These are phyloP conservation scores for Castanospermum australe DNA, from an alignment of 306 rosid genomes.

Conservation along the genomic window DNA sequence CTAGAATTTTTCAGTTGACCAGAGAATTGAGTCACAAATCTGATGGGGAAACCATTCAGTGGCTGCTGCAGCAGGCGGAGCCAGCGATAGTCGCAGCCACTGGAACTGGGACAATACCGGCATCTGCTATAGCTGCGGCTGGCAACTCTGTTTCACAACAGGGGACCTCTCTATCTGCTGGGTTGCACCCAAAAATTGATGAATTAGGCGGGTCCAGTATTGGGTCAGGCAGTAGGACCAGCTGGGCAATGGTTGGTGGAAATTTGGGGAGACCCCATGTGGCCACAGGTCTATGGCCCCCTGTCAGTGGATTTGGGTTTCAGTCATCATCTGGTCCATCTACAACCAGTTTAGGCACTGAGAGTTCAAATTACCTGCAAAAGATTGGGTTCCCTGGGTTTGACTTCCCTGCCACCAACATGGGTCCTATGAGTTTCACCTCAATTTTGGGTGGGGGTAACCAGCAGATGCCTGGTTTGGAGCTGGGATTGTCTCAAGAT, in stretches of 20 bases:
- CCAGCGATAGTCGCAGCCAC: slow-evolving; percentile 90
- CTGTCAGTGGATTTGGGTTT: slow-evolving; percentile 67
- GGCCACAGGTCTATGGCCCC: slow-evolving; percentile 76
- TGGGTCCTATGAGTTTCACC: slow-evolving; percentile 90
- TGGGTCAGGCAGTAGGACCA: slow-evolving; percentile 71
- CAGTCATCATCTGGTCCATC: slow-evolving; percentile 66
- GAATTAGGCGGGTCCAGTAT: slow-evolving; percentile 63
- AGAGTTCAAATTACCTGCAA: slow-evolving; percentile 71
- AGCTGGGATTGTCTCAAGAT: slow-evolving; percentile 89
- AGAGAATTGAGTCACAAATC: slow-evolving; percentile 97
- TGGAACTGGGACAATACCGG: slow-evolving; percentile 90
- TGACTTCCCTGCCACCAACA: slow-evolving; percentile 68
- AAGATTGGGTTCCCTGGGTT: slow-evolving; percentile 80
- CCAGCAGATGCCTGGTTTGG: slow-evolving; percentile 85
- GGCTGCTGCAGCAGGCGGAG: slow-evolving; percentile 92
- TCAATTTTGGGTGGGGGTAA: slow-evolving; percentile 73
- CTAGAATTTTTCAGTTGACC: slow-evolving; percentile 88
- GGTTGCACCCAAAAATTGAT: slow-evolving; percentile 66
- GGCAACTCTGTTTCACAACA: slow-evolving; percentile 64
- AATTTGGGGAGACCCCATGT: slow-evolving; percentile 83
- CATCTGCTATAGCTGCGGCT: slow-evolving; percentile 81
- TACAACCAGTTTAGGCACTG: slow-evolving; percentile 44
- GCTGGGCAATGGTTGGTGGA: slow-evolving; percentile 74
- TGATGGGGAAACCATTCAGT: slow-evolving; percentile 97
- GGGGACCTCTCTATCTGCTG: slow-evolving; percentile 64